These are phyloP conservation scores for Agaricus subrufescens DNA, from an alignment of 768 basidiomycete genomes.

Conservation along the genomic window DNA sequence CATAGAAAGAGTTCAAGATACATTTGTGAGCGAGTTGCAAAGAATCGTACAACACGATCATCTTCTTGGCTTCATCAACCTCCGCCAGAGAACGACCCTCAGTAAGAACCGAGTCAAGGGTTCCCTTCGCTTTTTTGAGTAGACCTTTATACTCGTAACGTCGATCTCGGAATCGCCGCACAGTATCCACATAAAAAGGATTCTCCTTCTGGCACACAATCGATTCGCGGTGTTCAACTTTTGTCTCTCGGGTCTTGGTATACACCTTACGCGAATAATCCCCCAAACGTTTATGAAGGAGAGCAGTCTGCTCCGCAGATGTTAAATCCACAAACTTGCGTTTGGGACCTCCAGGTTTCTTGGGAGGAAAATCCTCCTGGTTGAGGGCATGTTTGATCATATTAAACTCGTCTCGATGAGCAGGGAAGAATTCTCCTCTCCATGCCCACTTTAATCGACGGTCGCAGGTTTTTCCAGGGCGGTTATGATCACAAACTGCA, in stretches of 20 bases:
- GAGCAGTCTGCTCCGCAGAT: conserved; percentile 80
- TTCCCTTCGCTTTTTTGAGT: conserved; percentile 99
- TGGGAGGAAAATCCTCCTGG: conserved; percentile 88
- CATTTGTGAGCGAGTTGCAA: conserved; percentile 99
- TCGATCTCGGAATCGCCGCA: conserved; percentile 93
- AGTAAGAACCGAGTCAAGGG: conserved; percentile 69
- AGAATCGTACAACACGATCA: conserved; percentile 98
- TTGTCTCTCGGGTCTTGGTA: conserved; percentile 97
- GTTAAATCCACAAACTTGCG: conserved; percentile 83
- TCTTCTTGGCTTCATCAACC: conserved; percentile 95
- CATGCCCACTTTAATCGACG: conserved; percentile 95
- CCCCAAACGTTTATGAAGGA: conserved; percentile 94
- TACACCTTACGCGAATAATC: conserved; percentile 99
- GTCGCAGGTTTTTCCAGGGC: conserved; percentile 94
- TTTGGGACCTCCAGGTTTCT: conserved; percentile 64
- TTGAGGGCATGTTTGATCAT: conserved; percentile 98
- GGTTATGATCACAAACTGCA: conserved; percentile 97
- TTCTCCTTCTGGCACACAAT: conserved; percentile 98
- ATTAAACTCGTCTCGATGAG: conserved; percentile 94
- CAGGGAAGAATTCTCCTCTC: conserved; percentile 98
- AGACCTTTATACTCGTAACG: conserved; percentile 99
- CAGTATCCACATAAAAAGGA: conserved; percentile 98
- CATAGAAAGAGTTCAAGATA: conserved; percentile 99
- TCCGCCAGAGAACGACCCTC: conserved; percentile 76
- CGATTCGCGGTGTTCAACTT: conserved; percentile 86